phyloP scores from a whole-genome alignment of 176 grass and related monocot species.

The Carex scoparia region DNA sequence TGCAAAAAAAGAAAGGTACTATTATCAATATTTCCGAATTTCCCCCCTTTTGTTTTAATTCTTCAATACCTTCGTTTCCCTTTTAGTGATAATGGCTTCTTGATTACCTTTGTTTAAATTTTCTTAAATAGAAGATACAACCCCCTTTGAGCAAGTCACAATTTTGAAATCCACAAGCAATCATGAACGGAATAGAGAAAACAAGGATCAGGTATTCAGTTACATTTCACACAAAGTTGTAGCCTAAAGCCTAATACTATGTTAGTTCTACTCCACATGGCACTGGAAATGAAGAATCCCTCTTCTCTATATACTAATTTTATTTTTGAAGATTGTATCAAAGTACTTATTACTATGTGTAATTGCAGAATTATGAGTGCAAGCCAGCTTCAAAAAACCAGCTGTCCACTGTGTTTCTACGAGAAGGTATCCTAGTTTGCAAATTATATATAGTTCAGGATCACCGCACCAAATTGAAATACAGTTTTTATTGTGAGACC shows the following conservation, averaged over 20 bases:
- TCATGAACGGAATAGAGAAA: constrained; percentile 1
- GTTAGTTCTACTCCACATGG: not conserved
- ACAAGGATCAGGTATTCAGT: constrained; percentile 1
- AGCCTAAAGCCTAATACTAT: constrained; percentile 5
- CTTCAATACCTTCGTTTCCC: not conserved
- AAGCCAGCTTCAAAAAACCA: constrained; percentile 56
- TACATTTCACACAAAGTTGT: constrained; percentile 8
- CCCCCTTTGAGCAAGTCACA: not conserved
- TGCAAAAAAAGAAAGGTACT: not conserved
- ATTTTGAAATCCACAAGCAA: not conserved
- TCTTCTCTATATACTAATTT: not conserved
- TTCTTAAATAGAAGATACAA: not conserved
- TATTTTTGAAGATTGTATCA: not conserved
- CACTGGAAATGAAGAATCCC: not conserved
- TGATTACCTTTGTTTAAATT: not conserved
- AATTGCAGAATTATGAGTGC: constrained; percentile 22
- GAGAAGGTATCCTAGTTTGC: constrained; percentile 45
- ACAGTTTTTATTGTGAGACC: not conserved
- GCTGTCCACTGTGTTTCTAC: constrained; percentile 55
- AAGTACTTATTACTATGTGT: not conserved
- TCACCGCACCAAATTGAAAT: not conserved
- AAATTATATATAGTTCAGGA: not conserved
- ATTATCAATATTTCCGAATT: not conserved
- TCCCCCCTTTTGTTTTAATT: not conserved
- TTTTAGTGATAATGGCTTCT: not conserved